Base-by-base conservation (phyloP, 176 grass and related monocot genomes). In the Musa schizocarpa region DNA sequence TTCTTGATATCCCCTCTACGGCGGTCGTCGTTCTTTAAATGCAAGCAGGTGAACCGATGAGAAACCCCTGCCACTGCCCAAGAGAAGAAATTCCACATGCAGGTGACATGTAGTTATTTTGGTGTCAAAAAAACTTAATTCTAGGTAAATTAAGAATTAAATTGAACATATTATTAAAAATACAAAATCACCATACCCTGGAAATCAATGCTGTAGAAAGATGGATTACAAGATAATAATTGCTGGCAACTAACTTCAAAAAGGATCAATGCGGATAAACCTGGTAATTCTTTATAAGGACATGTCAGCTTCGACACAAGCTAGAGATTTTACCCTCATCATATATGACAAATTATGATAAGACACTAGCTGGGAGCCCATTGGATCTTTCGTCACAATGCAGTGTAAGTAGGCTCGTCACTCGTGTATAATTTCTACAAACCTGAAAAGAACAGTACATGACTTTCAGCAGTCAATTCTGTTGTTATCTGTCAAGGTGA, bases 331-430 rank as follows among this genome's bases (percentile, higher is more conserved):
- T 98, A 98, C 90, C 90, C 80, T 73, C 88, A 89, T 91, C 90
- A 93, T 98, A 81, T 84, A 93, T 50, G 86, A 93, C 65, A 98
- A 76, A 51, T 98, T 98, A 69, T 98, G 90, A 83, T 98, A 98
- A 21, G 90, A 93, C 27, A 93, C 65, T 43, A 98, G 24, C 24
- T 24, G 24, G 24, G 24, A 91, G 52, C 86, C 88, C 90, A 98
- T 93, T 64, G 94, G 82, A 24, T 24, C 24, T 24, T 24, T 24
- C 24, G 24, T 24, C 24, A 24, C 24, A 24, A 24, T 24, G 24
- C 24, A 24, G 24, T 98, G 88, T 72, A 98, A 81, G 78, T 24
- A 24, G 24, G 24, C 24, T 24, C 22, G 24, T 24, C 24, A 24
- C 24, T 24, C 24, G 24, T 24, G 24, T 24, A 22, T 22, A 22